Evolutionary conservation across 2,329 filamentous ascomycete species (phyloP), one percentile per base, ranked within the genome.

Genomic region (Gliomastix tumulicola): DNA sequence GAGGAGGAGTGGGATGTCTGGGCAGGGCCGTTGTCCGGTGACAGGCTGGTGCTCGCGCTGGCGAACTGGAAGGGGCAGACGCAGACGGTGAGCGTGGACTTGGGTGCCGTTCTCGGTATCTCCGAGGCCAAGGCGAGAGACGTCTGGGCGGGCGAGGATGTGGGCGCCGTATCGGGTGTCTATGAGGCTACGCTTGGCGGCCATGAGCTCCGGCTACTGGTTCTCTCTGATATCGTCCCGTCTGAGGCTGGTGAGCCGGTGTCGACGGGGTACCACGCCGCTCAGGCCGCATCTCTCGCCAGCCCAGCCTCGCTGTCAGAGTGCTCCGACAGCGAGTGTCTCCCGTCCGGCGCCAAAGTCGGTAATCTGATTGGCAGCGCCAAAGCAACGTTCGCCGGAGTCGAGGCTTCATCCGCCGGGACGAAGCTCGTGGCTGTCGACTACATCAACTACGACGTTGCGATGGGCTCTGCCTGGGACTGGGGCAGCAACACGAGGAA

Each of bases 391-490:
- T 64, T 73, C 34, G 39, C 50, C 4, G 48, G 49, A 1, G 55
- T 63, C 9, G 42, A 27, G 5, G 48, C 51, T 2, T 42, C 53
- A 1, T 55, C 48, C 0, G 49, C 42, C 5, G 59, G 62, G 2
- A 45, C 45, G 4, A 61, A 65, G 40, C 59, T 67, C 21, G 40
- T 74, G 1, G 65, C 64, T 1, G 49, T 74, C 11, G 66, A 71
- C 45, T 73, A 64, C 32, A 66, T 71, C 49, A 74, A 74, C 51
- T 72, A 74, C 42, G 69, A 73, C 8, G 56, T 71, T 10, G 59
- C 54, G n/a, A 33, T 34, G 33, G 31, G 28, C 0, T 13, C n/a
- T 7, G 53, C 63, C 0, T 72, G 67, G 54, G 59, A 45, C 0
- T 60, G 49, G 42, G 69, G 65, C 0, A 57, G 62, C 1, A 75